Evolutionary conservation across 305 asterid species (phyloP), one percentile per base, ranked within the genome.

Genomic region (Petunia hybrid): DNA sequence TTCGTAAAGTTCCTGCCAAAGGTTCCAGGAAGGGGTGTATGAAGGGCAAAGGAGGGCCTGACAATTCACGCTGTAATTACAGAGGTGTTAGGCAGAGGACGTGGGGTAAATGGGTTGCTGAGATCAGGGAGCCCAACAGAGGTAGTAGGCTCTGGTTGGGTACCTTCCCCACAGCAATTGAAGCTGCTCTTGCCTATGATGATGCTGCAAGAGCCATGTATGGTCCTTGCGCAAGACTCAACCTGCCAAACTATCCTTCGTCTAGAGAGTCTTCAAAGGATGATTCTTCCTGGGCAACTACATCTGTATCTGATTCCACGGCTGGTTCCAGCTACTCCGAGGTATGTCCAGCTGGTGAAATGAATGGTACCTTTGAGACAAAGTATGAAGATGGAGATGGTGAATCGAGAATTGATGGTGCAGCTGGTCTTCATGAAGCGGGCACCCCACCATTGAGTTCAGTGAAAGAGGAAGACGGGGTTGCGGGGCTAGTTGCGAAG

Each of bases 91-190:
- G 98, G 84, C 98, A 95, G 87, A 88, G 99, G 84, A 93, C 91
- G 1, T 95, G 99, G 99, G 99, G 99, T 51, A 95, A 93, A 89
- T 95, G 98, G 99, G 99, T 95, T 35, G 91, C 99, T 2, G 99
- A 95, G 87, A 95, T 95, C 6, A 84, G 97, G 69, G 95, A 92
- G 87, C 99, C 99, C 0, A 85, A 91, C 57, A 76, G 94, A 62
- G 97, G 97, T 35, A 87, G 85, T 40, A 90, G 97, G 85, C 88
- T 95, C 5, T 95, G 99, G 99, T 76, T 95, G 38, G 99, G 99
- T 60, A 94, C 98, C 0, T 95, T 89, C 40, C 82, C 85, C 51
- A 89, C 87, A 5, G 96, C 93, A 0, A 14, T 79, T 2, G 96
- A 92, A 51, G 98, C 98, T 81, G 98, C 97, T 76, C 80, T 79